Evolutionary conservation across 2,329 filamentous ascomycete species (phyloP), one percentile per base, ranked within the genome.

Genomic region (Parastagonospora avenae): DNA sequence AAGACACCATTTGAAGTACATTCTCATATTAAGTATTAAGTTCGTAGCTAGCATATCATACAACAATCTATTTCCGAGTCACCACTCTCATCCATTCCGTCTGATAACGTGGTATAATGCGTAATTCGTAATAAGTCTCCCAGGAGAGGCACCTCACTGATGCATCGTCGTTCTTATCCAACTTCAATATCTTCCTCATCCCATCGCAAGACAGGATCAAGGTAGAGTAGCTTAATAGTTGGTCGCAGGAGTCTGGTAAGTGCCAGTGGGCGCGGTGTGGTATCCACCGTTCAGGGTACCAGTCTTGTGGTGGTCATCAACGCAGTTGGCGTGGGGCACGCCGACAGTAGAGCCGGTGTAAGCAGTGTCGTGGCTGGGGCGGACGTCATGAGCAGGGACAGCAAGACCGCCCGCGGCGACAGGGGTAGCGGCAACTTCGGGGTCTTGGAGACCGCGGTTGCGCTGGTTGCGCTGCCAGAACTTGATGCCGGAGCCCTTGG

Each of bases 401-500:
- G 56, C 61, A 31, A 66, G 58, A 30, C 56, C 53, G 16, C 58
- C 58, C 37, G 50, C 27, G 39, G 55, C 53, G 36, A 57, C 64
- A 12, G 66, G 64, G 9, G 65, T 60, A 30, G 64, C 68, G 38
- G 64, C 74, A 47, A 80, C 68, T 60, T 83, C 80, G 19, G 77
- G 71, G 46, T 82, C 71, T 16, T 56, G 63, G 35, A 69, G 60
- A 57, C 66, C 68, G 32, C 64, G 65, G 58, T 73, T 74, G 46
- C 71, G 69, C 43, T 68, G 64, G 47, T 70, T 68, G 50, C 74
- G 68, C 47, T 75, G 72, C 53, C 68, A 81, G 72, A 79, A 79
- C 57, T 74, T 77, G 56, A 75, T 76, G 60, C 79, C 81, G 28
- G 76, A 80, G 45, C 85, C 85, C 35, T 78, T 79, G 28, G 87